phyloP scores from a whole-genome alignment of 2,329 filamentous ascomycete species.

The Arthrobotrys musiformis region DNA sequence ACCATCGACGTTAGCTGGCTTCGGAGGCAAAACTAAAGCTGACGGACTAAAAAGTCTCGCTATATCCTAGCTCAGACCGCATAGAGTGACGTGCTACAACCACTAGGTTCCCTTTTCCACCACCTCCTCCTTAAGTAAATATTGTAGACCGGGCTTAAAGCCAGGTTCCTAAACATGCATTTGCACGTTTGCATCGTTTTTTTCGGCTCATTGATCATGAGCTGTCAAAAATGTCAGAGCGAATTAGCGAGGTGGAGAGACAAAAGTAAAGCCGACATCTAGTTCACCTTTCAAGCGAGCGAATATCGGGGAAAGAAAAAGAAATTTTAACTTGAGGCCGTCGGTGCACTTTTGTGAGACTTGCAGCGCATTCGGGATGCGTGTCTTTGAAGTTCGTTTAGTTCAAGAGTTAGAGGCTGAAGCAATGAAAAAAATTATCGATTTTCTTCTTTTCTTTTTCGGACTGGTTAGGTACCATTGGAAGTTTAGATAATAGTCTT shows the following conservation, averaged over 20 bases:
- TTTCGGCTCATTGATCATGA: neutral
- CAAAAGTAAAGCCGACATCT: neutral
- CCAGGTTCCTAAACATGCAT: neutral
- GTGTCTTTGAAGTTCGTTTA: neutral
- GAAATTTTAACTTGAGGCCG: too few relatives aligned
- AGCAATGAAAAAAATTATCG: neutral
- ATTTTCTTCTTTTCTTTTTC: neutral
- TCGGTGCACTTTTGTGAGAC: conserved; percentile 5
- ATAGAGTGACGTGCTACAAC: neutral
- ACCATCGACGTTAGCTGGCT: neutral
- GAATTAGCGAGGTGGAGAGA: neutral
- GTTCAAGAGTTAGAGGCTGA: neutral
- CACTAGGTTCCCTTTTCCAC: neutral
- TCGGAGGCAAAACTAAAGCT: neutral
- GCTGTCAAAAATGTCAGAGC: conserved; percentile 15
- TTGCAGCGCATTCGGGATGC: neutral
- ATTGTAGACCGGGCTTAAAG: neutral
- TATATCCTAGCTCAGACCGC: neutral
- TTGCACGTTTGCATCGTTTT: neutral
- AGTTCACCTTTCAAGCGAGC: neutral
- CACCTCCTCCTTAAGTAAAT: too few relatives aligned
- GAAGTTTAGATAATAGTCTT: neutral
- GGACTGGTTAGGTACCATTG: neutral
- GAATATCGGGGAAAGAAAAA: neutral
- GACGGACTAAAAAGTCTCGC: neutral